Conservation (phyloP, 2,329 filamentous ascomycete species). For the Botrytis medusae region DNA sequence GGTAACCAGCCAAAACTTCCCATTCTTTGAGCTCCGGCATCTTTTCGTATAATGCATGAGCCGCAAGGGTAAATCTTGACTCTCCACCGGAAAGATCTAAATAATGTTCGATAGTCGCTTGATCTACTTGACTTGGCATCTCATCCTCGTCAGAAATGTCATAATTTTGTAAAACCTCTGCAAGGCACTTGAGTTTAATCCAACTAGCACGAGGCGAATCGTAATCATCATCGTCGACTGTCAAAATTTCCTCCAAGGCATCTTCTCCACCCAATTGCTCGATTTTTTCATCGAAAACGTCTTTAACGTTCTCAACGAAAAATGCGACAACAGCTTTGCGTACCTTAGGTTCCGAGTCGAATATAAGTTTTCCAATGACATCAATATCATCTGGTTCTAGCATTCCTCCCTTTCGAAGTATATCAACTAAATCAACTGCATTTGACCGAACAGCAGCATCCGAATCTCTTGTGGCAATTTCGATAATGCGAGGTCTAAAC, state of each 20-base stretch:
- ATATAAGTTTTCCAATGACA: slow-evolving; percentile 80
- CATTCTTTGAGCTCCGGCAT: slow-evolving; percentile 80
- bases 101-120: slow-evolving; percentile 41
- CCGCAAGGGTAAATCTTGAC: slow-evolving; percentile 81
- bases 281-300: slow-evolving; percentile 74
- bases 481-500: slow-evolving; percentile 82
- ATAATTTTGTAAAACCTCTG: slow-evolving; percentile 79
- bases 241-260: slow-evolving; percentile 70
- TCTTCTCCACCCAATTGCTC: slow-evolving; percentile 85
- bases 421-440: slow-evolving; percentile 78
- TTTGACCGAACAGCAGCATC: slow-evolving; percentile 78
- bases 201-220: slow-evolving; percentile 76
- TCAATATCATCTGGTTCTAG: slow-evolving; percentile 92
- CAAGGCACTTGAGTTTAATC: slow-evolving; percentile 89
- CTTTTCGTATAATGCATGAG: slow-evolving; percentile 80
- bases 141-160: slow-evolving; percentile 67
- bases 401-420: slow-evolving; percentile 78
- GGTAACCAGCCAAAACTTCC: slow-evolving; percentile 85
- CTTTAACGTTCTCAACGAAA: slow-evolving; percentile 83
- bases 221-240: slow-evolving; percentile 69
- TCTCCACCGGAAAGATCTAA: slow-evolving; percentile 67
- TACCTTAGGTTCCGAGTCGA: slow-evolving; percentile 80
- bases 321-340: slow-evolving; percentile 88
- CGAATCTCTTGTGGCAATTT: slow-evolving; percentile 86
- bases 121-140: slow-evolving; percentile 50